Evolutionary conservation across 202 grass and related monocot species (phyloP).

Genomic region (Setaria italica): DNA sequence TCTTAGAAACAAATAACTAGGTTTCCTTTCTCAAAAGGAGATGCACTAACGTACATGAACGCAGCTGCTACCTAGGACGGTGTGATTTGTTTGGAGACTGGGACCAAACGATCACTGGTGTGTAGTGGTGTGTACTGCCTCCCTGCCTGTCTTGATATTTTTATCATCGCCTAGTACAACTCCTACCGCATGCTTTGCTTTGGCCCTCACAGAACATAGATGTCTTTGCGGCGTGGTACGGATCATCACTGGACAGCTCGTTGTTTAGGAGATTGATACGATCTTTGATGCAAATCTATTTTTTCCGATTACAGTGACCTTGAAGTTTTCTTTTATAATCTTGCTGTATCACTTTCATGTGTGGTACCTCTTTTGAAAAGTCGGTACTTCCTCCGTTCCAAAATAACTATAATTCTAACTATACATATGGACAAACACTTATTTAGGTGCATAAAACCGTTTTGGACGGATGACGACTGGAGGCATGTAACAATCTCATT

Average conservation of each 20-base stretch:
- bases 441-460: no score
- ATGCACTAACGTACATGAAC: conserved; percentile 38
- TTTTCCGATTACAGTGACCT: not conserved
- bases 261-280: conserved; percentile 5
- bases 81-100: conserved; percentile 40
- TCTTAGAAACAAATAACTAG: conserved; percentile 39
- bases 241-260: conserved; percentile 10
- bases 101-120: conserved; percentile 29
- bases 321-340: not conserved
- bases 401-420: no score
- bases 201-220: no score
- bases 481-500: not conserved
- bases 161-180: conserved; percentile 31
- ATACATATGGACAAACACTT: no score
- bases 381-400: not conserved
- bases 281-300: not conserved
- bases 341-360: not conserved
- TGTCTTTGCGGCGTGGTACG: not conserved
- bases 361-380: not conserved
- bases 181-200: conserved; percentile 31
- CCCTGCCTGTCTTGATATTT: not conserved
- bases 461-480: no score
- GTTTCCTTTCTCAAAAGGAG: conserved; percentile 43
- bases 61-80: conserved; percentile 49
- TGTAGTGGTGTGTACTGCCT: not conserved